Conservation (phyloP, 208 protist genomes). For the Trypanosoma cruzi region DNA sequence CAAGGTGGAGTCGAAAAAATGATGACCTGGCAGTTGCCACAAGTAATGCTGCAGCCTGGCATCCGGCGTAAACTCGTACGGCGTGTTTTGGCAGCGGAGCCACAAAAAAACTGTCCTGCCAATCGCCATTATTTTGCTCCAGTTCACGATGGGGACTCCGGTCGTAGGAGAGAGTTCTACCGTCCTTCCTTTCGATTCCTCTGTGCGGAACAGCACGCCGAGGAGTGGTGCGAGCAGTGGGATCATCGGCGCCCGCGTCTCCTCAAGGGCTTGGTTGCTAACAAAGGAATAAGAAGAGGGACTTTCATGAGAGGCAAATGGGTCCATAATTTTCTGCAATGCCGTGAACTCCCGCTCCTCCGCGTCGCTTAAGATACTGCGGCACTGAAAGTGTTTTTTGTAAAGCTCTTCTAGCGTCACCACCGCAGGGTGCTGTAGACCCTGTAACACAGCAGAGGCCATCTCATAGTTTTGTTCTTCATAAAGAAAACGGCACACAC, state of each 20-base stretch:
- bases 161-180: conserved; percentile 38
- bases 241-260: conserved; percentile 69
- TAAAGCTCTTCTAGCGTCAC: conserved; percentile 31
- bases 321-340: conserved; percentile 62
- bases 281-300: conserved; percentile 62
- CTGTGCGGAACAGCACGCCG: conserved; percentile 46
- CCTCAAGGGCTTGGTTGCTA: conserved; percentile 39
- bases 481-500: conserved; percentile 58
- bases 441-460: conserved; percentile 52
- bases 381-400: conserved; percentile 29
- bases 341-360: conserved; percentile 43
- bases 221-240: conserved; percentile 61
- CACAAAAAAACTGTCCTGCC: conserved; percentile 53
- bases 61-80: conserved; percentile 51
- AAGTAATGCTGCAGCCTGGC: conserved; percentile 51
- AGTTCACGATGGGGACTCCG: conserved; percentile 55
- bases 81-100: conserved; percentile 62
- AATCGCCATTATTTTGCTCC: conserved; percentile 57
- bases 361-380: conserved; percentile 29
- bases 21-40: conserved; percentile 45
- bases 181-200: conserved; percentile 42
- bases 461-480: conserved; percentile 77
- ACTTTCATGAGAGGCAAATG: conserved; percentile 58
- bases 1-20: conserved; percentile 46
- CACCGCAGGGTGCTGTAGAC: conserved; percentile 57